Base-by-base conservation (phyloP, 345 rosid genomes). In the Hirschfeldia incana region DNA sequence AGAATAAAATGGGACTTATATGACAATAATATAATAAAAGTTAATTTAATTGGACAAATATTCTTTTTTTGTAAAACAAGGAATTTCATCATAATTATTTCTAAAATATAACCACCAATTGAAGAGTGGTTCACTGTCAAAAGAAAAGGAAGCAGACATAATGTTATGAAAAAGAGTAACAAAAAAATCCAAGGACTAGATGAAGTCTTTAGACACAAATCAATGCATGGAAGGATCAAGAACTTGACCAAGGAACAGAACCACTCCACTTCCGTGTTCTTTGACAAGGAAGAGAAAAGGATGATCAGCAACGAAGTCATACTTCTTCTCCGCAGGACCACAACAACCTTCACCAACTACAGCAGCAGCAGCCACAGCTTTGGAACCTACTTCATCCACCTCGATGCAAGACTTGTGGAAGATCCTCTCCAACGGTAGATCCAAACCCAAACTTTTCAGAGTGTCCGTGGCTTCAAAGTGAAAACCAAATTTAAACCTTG, bases 251-350 rank as follows among this genome's bases (percentile, higher is more conserved):
- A 76, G 39, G 55, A 61, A 76, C 69, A 69, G 11, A 61, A 30
- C 5, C 36, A 59, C 36, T 16, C 51, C 36, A 32, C 69, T 76
- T 44, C 13, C 2, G 53, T 32, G 0, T 69, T 76, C 80, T 76
- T 1, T 46, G 69, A 76, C 69, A 8, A 69, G 69, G 63, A 76
- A 69, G 28, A 69, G 74, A n/a, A 69, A 76, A 26, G 80, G 75
- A 76, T 76, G 75, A 13, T 76, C 69, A 61, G 75, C 80, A 17
- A 76, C 80, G 8, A 76, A 76, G 74, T 69, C 80, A 61, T 32
- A 69, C 74, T 46, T 0, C 62, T 76, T 0, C 7, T 46, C 2
- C 21, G 53, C 0, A 32, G 69, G 69, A 8, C 51, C 8, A 60
- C 62, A 0, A 67, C 62, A 0, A 0, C 6, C 6, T 4, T 33